phyloP scores from a whole-genome alignment of 345 rosid species.

The Aquilaria malaccensis region DNA sequence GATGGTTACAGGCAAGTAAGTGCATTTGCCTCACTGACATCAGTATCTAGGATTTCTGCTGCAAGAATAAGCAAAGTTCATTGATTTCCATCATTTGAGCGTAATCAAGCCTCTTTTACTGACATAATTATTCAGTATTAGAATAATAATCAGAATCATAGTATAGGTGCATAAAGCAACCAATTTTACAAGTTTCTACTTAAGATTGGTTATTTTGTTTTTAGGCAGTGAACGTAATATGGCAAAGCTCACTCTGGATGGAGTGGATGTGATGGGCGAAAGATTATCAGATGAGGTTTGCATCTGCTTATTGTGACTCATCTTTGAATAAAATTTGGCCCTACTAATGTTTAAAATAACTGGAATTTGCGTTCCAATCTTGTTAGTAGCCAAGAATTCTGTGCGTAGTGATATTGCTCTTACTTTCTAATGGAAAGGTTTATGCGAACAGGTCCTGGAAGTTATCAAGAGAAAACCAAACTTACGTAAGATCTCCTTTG shows the following conservation, averaged over 20 bases:
- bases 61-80: no score
- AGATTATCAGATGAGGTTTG: conserved; percentile 72
- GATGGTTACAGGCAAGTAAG: no score
- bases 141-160: no score
- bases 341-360: background rate
- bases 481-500: conserved; percentile 67
- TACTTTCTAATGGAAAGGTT: background rate
- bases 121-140: no score
- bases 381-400: background rate
- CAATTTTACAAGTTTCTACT: background rate
- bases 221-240: conserved; percentile 77
- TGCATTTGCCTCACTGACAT: no score
- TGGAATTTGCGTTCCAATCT: background rate
- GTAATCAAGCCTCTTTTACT: background rate
- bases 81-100: no score
- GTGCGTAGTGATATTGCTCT: background rate
- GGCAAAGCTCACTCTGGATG: conserved; percentile 57
- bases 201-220: background rate
- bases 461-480: conserved; percentile 52
- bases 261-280: conserved; percentile 94
- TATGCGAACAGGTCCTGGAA: conserved; percentile 48
- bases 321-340: no score
- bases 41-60: no score
- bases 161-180: no score
- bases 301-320: no score